Base-by-base conservation (phyloP, 2,329 filamentous ascomycete genomes). In the Cadophora gregata region DNA sequence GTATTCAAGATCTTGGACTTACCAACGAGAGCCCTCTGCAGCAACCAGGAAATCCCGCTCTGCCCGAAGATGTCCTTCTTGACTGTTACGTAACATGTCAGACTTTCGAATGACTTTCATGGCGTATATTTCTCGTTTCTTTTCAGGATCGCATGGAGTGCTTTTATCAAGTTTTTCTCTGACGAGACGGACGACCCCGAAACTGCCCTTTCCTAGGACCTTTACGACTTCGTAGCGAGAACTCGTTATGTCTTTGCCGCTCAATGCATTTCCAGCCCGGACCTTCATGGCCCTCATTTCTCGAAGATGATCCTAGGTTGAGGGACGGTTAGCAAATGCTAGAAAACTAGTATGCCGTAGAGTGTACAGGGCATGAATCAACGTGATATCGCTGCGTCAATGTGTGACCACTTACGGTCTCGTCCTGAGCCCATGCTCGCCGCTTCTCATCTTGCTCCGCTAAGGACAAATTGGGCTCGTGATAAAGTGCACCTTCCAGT, bases 71-170 rank as follows among this genome's bases (percentile, higher is more conserved):
- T 98, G 96, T 0, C 93, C 95, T 79, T 98, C 95, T 80, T 98
- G 96, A 69, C 90, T 90, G 67, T 93, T 96, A 14, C 90, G 88
- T 64, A 98, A 84, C 94, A 97, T 98, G 64, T 93, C 89, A 0
- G 93, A 93, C 77, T 99, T 99, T 66, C 91, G 89, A 72, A 98
- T 98, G 36, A 97, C 92, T 77, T 98, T 98, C 95, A 98, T 97
- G 16, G 96, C 96, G 77, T 90, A 98, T 0, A 97, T 88, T 65
- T 91, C 85, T 60, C 83, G 85, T 65, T 77, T 71, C 66, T 69
- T 74, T 16, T 58, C 45, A 45, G 33, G 60, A 12, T 68, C 58
- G 16, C 50, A 51, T 12, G 58, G n/a, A 45, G 33, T 16, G 19
- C 33, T 27, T 25, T 55, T 45, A 6, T 65, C 58, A 10, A 45